Percentiles rank a stretch among this genome's conserved stretches.
These are phyloP conservation scores for Podaxis sp. DNA, from an alignment of 768 basidiomycete genomes.

Conservation along the genomic window DNA sequence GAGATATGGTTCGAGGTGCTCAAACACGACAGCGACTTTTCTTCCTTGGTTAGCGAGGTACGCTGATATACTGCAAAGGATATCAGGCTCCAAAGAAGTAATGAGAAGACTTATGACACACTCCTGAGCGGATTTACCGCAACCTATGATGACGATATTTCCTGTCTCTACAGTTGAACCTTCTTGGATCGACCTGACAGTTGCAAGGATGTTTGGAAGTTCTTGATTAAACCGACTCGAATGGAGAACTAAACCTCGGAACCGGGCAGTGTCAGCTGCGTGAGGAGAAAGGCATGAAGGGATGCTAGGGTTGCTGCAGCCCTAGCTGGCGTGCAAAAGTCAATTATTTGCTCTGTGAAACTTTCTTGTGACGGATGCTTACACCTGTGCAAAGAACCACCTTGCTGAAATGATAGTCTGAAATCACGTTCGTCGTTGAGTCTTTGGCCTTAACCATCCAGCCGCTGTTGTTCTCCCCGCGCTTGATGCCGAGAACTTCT, in stretches of 20 bases:
- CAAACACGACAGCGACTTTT: slow-evolving; percentile 50
- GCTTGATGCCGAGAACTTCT: slow-evolving; percentile 46
- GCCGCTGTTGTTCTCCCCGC: slow-evolving; percentile 20
- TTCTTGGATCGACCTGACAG: slow-evolving; percentile 22
- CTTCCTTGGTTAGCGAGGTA: slow-evolving; percentile 49
- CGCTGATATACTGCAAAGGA: slow-evolving; percentile 39
- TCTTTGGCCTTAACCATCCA: slow-evolving; percentile 50
- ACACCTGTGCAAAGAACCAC: slow-evolving; percentile 17
- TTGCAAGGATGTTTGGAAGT: slow-evolving; percentile 40
- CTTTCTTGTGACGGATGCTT: slow-evolving; percentile 20
- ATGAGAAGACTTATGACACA: slow-evolving; percentile 18
- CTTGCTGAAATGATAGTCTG: slow-evolving; percentile 6
- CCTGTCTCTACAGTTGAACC: slow-evolving; percentile 15
- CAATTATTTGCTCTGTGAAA: background rate
- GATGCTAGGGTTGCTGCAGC: slow-evolving; percentile 51
- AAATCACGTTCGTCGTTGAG: slow-evolving; percentile 3
- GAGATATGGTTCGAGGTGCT: slow-evolving; percentile 49
- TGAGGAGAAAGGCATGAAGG: slow-evolving; percentile 38
- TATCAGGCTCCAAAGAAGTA: background rate
- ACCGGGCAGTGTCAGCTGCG: slow-evolving; percentile 38
- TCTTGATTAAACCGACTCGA: slow-evolving; percentile 45
- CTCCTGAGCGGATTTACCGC: slow-evolving; percentile 70
- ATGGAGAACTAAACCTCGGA: slow-evolving; percentile 50
- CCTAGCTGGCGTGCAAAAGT: slow-evolving; percentile 33
- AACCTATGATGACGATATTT: slow-evolving; percentile 53